Conservation (phyloP, 257 asterid species). For the Eucommia ulmoides region DNA sequence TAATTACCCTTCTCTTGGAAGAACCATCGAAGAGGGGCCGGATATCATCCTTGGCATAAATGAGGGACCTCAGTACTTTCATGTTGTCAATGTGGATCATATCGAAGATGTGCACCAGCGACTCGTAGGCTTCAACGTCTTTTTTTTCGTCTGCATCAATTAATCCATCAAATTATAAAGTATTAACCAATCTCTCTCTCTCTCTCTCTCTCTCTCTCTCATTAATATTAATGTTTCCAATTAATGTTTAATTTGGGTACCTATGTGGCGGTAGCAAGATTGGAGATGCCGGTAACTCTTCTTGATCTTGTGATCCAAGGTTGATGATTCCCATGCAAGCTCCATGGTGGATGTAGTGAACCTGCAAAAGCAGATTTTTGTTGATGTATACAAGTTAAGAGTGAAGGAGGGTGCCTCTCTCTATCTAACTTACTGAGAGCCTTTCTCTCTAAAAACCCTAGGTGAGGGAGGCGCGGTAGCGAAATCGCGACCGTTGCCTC, state of each 20-base stretch:
- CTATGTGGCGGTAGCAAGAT: conserved; percentile 10
- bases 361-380: conserved; percentile 3
- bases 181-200: not conserved
- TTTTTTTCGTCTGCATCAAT: conserved; percentile 22
- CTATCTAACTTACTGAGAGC: too few relatives aligned
- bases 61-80: conserved; percentile 17
- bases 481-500: too few relatives aligned
- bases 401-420: not conserved
- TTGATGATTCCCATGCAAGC: conserved; percentile 20
- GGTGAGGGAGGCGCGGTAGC: too few relatives aligned
- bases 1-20: conserved; percentile 18
- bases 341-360: conserved; percentile 9
- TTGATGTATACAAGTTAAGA: not conserved
- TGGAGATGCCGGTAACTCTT: conserved; percentile 11
- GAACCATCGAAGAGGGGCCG: conserved; percentile 23
- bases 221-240: not conserved
- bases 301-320: conserved; percentile 18
- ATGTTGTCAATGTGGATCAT: conserved; percentile 17
- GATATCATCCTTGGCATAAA: conserved; percentile 21
- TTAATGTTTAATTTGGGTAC: not conserved
- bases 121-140: conserved; percentile 11
- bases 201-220: too few relatives aligned
- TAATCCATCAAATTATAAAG: not conserved
- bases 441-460: too few relatives aligned
- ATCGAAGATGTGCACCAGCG: conserved; percentile 14